A percentile compares a stretch with the other conserved stretches of the same genome.
Conservation (phyloP, 192 early-diverging fungal genomes). For the Neocallimastix lanati region DNA sequence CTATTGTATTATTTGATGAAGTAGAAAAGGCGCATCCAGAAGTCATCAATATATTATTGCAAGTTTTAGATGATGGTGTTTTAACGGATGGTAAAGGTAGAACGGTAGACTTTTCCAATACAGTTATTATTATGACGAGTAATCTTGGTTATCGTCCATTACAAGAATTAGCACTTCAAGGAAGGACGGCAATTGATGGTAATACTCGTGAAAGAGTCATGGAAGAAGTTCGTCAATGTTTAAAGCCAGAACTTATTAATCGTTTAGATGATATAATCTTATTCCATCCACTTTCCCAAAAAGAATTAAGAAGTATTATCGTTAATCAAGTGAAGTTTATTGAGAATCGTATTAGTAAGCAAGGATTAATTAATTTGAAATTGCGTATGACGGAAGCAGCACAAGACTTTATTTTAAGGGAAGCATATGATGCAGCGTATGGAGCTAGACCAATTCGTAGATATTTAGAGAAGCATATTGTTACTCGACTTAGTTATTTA, state of each 20-base stretch:
- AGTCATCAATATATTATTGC: constrained; percentile 66
- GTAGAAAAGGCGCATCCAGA: constrained; percentile 88
- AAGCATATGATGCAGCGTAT: constrained; percentile 80
- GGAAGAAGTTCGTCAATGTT: constrained; percentile 51
- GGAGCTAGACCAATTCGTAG: constrained; percentile 85
- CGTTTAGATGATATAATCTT: constrained; percentile 85
- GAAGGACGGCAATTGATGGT: background rate
- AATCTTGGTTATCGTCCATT: constrained; percentile 65
- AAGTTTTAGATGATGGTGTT: constrained; percentile 78
- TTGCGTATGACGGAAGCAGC: constrained; percentile 51
- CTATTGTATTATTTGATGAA: constrained; percentile 90
- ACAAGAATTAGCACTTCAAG: constrained; percentile 6
- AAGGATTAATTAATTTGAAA: constrained; percentile 28
- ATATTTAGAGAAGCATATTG: constrained; percentile 67
- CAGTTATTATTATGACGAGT: constrained; percentile 86
- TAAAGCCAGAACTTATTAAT: constrained; percentile 93
- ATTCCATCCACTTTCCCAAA: constrained; percentile 47
- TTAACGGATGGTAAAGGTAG: constrained; percentile 89
- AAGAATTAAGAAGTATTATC: constrained; percentile 48
- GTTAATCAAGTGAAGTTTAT: constrained; percentile 46
- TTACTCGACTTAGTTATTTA: constrained; percentile 39
- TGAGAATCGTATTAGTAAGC: constrained; percentile 47
- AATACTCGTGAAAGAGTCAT: constrained; percentile 37
- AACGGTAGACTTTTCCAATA: constrained; percentile 84
- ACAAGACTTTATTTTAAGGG: constrained; percentile 49